Conservation (phyloP, 2,329 filamentous ascomycete genomes). For the Colletotrichum eremochloae region DNA sequence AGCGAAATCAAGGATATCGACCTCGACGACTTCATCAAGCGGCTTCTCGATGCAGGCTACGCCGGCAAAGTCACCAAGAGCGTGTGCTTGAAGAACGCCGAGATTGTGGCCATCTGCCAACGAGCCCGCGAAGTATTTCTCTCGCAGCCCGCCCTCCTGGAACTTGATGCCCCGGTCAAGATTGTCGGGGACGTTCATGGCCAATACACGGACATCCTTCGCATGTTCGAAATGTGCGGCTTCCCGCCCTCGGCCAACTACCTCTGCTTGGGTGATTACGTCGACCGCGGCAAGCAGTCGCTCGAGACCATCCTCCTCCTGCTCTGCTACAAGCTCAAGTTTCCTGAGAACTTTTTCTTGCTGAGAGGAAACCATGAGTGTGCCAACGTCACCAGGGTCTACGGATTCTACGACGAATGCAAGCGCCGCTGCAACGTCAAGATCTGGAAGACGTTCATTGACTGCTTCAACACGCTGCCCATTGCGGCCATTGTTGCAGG, state of each 20-base stretch:
- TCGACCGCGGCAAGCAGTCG: slow-evolving; percentile 95
- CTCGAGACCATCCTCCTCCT: slow-evolving; percentile 94
- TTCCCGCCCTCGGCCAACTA: slow-evolving; percentile 94
- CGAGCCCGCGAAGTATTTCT: slow-evolving; percentile 90
- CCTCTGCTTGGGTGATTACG: slow-evolving; percentile 95
- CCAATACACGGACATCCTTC: slow-evolving; percentile 94
- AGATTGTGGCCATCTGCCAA: slow-evolving; percentile 93
- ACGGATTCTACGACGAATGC: slow-evolving; percentile 98
- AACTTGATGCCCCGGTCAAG: slow-evolving; percentile 95
- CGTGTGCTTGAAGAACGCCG: slow-evolving; percentile 96
- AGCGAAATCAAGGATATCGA: slow-evolving; percentile 92
- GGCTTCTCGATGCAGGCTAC: slow-evolving; percentile 93
- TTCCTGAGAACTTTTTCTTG: slow-evolving; percentile 96
- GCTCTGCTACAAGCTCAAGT: slow-evolving; percentile 97
- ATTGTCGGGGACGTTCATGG: slow-evolving; percentile 98
- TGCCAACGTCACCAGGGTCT: slow-evolving; percentile 94
- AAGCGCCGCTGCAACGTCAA: slow-evolving; percentile 97
- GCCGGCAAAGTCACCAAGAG: slow-evolving; percentile 98
- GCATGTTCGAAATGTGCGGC: slow-evolving; percentile 98
- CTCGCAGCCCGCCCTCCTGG: slow-evolving; percentile 90
- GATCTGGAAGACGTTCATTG: slow-evolving; percentile 97
- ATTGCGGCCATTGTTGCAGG: slow-evolving; percentile 97
- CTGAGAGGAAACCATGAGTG: slow-evolving; percentile 96
- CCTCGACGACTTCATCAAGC: slow-evolving; percentile 96
- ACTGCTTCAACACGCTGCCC: slow-evolving; percentile 95